phyloP scores from a whole-genome alignment of 2,329 filamentous ascomycete species.

The Cercospora sojina region DNA sequence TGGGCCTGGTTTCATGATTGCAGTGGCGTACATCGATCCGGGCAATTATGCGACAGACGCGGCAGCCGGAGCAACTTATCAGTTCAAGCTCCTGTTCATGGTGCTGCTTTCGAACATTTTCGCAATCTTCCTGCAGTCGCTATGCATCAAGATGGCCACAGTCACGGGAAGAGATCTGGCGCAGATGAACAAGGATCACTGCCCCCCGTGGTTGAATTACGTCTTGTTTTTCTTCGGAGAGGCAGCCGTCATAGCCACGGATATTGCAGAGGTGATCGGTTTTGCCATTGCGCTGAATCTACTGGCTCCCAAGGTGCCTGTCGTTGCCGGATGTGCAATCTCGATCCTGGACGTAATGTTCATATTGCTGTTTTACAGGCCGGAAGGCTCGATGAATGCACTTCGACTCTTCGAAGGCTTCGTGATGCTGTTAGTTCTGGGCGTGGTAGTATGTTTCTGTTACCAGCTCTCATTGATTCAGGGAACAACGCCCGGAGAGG shows the following conservation, averaged over 20 bases:
- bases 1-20: constrained; percentile 65
- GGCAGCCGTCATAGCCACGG: constrained; percentile 58
- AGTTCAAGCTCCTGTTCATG: constrained; percentile 66
- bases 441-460: constrained; percentile 68
- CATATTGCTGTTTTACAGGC: constrained; percentile 66
- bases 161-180: constrained; percentile 53
- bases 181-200: constrained; percentile 50
- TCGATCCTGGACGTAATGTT: constrained; percentile 68
- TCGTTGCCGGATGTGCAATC: constrained; percentile 67
- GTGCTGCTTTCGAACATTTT: constrained; percentile 68
- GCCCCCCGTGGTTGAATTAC: constrained; percentile 56
- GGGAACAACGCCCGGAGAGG: constrained; percentile 55
- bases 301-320: constrained; percentile 58
- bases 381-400: constrained; percentile 57
- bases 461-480: constrained; percentile 65
- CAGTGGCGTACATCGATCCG: constrained; percentile 52
- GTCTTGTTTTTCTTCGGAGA: constrained; percentile 56
- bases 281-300: constrained; percentile 69
- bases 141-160: constrained; percentile 60
- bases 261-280: constrained; percentile 66
- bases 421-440: constrained; percentile 63
- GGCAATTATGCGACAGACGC: constrained; percentile 70
- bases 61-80: constrained; percentile 64
- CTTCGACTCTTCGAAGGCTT: constrained; percentile 65
- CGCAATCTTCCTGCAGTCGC: constrained; percentile 67